Evolutionary conservation across 306 rosid genomes (phyloP), one percentile per base, ranked within the genome.

Genomic region (Canavalia ensiformis): DNA sequence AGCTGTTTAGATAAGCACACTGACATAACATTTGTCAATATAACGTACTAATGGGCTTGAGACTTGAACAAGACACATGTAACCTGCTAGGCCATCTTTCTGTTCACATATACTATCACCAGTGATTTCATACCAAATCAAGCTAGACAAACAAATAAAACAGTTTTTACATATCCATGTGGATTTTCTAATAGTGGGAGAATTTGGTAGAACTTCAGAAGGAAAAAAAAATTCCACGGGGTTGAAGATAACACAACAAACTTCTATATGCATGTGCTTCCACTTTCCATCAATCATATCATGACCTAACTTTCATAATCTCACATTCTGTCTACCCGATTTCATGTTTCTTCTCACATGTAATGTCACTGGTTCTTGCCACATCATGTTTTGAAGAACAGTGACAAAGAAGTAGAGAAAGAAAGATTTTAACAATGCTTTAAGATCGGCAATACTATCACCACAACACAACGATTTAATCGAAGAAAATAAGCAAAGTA

Each of bases 241-340:
- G 73, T 29, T 67, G 65, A 47, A 65, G 39, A 55, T 41, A 73
- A 39, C 84, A 56, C 49, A 4, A 47, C 8, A 39, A 59, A 0
- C 51, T 47, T 50, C 46, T n/a, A 56, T n/a, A 41, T 65, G 68
- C 81, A 58, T 56, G 58, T 64, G 66, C 41, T 65, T 65, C 64
- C 72, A 72, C 49, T 56, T 65, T 18, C 55, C 63, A 72, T 72
- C 83, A 62, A 72, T 72, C 83, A 62, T 44, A 72, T 72, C 64
- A 56, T 56, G 46, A 66, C 79, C 75, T 29, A 69, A 83, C 69
- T 71, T 12, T 52, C 64, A 12, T 28, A 64, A 72, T 64, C 69
- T 45, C 8, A 64, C 8, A 34, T 8, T 39, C n/a, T 44, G 31
- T 68, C 72, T 45, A 55, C 83, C 79, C 2, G 34, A 11, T 76